Conservation (phyloP, 345 rosid genomes). For the Sisymbrium altissimum region DNA sequence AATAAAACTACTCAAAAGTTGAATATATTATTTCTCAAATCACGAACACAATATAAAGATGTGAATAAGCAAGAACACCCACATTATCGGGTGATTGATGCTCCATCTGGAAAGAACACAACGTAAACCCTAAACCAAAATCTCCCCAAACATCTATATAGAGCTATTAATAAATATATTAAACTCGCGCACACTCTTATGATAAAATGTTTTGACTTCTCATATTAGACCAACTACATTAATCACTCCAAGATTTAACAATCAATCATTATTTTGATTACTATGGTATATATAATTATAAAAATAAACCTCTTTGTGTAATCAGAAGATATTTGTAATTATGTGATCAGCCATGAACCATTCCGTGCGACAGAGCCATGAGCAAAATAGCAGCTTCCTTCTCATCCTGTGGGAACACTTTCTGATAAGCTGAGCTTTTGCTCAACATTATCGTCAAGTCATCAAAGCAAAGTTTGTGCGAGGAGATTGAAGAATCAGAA, state of each 20-base stretch:
- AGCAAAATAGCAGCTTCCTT: conserved; percentile 93
- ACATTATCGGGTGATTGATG: conserved; percentile 18
- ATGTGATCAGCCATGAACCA: conserved; percentile 56
- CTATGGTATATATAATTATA: conserved; percentile 17
- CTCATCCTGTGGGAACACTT: conserved; percentile 91
- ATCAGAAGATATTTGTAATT: conserved; percentile 5
- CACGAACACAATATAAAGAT: conserved; percentile 22
- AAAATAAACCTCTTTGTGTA: conserved; percentile 9
- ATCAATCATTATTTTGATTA: conserved; percentile 25
- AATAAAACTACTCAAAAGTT: neutral
- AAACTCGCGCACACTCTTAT: conserved; percentile 26
- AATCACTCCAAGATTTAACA: conserved; percentile 19
- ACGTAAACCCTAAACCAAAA: conserved; percentile 22
- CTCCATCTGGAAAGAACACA: neutral
- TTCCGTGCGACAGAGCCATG: conserved; percentile 89
- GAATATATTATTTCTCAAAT: conserved; percentile 19
- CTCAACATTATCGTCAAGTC: conserved; percentile 66
- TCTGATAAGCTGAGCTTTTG: conserved; percentile 64
- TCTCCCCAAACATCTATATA: conserved; percentile 25
- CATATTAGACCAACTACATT: conserved; percentile 17
- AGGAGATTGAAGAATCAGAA: conserved; percentile 25
- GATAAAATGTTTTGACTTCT: conserved; percentile 6
- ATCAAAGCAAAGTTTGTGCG: conserved; percentile 63
- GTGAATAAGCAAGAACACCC: conserved; percentile 24
- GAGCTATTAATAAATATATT: conserved; percentile 7